Conservation (phyloP, 2,329 filamentous ascomycete species). For the Ceratocystis alfenasii region DNA sequence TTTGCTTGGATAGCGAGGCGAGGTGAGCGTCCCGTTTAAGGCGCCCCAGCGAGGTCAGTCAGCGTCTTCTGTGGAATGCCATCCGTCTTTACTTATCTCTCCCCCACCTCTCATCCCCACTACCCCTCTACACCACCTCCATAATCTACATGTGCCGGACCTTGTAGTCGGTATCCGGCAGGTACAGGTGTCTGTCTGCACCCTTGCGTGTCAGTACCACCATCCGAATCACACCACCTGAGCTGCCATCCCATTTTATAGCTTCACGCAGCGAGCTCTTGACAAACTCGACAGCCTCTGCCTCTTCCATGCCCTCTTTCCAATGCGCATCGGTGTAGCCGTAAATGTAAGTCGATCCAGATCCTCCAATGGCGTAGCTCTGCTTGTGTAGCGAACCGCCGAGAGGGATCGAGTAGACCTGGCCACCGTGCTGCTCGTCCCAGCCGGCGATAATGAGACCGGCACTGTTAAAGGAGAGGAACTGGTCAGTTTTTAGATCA, state of each 20-base stretch:
- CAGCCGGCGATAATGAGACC: constrained; percentile 98
- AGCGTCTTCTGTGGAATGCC: not conserved
- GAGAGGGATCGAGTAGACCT: constrained; percentile 94
- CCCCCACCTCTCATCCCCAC: not conserved
- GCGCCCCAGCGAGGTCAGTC: not conserved
- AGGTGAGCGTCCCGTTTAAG: not conserved
- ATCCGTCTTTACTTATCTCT: not conserved
- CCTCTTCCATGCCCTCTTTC: constrained; percentile 87
- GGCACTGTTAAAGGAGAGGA: constrained; percentile 45
- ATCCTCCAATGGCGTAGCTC: constrained; percentile 87
- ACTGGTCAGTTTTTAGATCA: not conserved
- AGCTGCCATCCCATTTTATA: constrained; percentile 99
- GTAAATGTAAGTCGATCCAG: constrained; percentile 98
- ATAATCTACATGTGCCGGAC: constrained; percentile 50
- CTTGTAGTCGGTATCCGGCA: constrained; percentile 82
- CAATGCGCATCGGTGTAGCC: constrained; percentile 96
- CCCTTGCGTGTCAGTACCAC: constrained; percentile 86
- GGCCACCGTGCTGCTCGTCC: constrained; percentile 86
- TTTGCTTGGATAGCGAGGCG: not conserved
- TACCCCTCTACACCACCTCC: not conserved
- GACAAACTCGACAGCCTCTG: constrained; percentile 82
- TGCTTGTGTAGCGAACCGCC: constrained; percentile 97
- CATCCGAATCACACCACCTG: constrained; percentile 94
- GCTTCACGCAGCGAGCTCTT: constrained; percentile 84
- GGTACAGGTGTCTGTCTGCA: constrained; percentile 84